Conservation (phyloP, 2,329 filamentous ascomycete genomes). For the Orbilia brochopaga region DNA sequence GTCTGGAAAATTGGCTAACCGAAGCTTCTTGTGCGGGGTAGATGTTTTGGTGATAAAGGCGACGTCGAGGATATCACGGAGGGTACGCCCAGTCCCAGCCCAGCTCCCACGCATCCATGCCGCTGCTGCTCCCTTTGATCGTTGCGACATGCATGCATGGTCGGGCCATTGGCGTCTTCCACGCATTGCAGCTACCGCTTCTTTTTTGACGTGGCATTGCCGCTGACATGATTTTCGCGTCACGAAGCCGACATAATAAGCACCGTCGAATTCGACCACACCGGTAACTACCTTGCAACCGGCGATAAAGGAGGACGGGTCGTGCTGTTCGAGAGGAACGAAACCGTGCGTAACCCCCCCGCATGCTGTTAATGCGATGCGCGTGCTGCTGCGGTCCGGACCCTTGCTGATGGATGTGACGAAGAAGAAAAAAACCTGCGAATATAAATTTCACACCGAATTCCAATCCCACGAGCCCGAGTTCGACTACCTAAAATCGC, state of each 20-base stretch:
- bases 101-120: conserved; percentile 8
- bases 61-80: conserved; percentile 99
- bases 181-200: conserved; percentile 48
- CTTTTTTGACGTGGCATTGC: not conserved
- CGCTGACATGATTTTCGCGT: conserved; percentile 22
- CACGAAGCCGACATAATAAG: conserved; percentile 82
- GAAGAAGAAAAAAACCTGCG: conserved; percentile 95
- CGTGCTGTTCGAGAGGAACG: conserved; percentile 88
- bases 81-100: conserved; percentile 64
- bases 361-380: conserved; percentile 7
- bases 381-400: not conserved
- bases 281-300: conserved; percentile 86
- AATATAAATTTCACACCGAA: conserved; percentile 99
- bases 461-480: conserved; percentile 99
- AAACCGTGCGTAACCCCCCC: conserved; percentile 73
- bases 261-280: conserved; percentile 88
- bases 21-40: conserved; percentile 58
- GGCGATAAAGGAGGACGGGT: conserved; percentile 87
- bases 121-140: conserved; percentile 1
- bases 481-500: conserved; percentile 98
- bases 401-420: conserved; percentile 19
- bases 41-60: conserved; percentile 99
- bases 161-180: not conserved
- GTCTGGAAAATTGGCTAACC: conserved; percentile 22
- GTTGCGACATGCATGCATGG: conserved; percentile 3